Conservation (phyloP, 2,329 filamentous ascomycete genomes). For the Aureobasidium zeae region DNA sequence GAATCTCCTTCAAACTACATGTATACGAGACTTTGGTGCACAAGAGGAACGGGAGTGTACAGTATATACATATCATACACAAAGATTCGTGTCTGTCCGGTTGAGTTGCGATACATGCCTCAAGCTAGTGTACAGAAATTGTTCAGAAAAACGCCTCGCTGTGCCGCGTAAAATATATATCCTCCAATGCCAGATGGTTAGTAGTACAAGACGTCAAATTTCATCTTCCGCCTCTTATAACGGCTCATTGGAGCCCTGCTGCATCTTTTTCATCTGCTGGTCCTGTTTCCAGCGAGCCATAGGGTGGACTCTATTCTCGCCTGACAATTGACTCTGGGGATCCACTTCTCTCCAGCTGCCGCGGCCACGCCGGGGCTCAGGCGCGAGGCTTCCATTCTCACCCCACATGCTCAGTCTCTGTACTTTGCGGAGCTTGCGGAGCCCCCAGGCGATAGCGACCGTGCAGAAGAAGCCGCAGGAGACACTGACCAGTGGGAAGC, state of each 20-base stretch:
- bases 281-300: constrained; percentile 22
- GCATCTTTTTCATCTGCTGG: constrained; percentile 17
- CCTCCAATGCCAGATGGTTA: constrained; percentile 11
- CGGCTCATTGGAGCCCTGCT: constrained; percentile 9
- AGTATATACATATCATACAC: background rate
- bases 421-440: constrained; percentile 73
- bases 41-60: background rate
- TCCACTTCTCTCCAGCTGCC: constrained; percentile 26
- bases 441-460: constrained; percentile 72
- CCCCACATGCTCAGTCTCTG: constrained; percentile 84
- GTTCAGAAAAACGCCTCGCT: constrained; percentile 9
- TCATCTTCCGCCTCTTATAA: background rate
- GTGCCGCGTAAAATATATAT: constrained; percentile 6
- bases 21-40: no score
- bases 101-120: constrained; percentile 6
- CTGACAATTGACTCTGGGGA: constrained; percentile 11
- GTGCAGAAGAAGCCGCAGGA: constrained; percentile 64
- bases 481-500: constrained; percentile 67
- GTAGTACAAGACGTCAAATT: constrained; percentile 11
- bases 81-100: no score
- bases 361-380: constrained; percentile 23
- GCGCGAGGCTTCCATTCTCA: constrained; percentile 35
- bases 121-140: background rate
- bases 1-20: no score
- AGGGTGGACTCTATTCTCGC: constrained; percentile 22